phyloP scores from a whole-genome alignment of 331 rosid genomes.

The Erythrophleum ivorense region DNA sequence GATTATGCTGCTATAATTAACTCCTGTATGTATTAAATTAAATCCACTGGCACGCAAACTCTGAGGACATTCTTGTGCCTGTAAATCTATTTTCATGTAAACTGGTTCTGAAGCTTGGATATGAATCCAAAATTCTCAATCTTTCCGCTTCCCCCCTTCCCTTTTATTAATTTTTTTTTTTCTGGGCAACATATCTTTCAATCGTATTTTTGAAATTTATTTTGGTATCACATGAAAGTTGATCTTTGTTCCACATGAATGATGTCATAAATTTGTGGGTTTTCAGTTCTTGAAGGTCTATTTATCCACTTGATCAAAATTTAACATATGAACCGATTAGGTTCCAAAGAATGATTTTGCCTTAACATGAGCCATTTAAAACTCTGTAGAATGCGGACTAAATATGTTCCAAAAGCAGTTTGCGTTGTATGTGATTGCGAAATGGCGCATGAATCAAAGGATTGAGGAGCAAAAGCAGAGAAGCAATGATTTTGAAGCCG shows the following conservation, averaged over 20 bases:
- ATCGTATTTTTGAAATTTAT: neutral
- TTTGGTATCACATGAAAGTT: neutral
- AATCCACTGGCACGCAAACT: slow-evolving; percentile 46
- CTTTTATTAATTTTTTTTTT: neutral
- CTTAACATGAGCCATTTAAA: neutral
- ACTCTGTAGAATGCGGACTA: no score
- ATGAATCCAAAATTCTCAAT: slow-evolving; percentile 24
- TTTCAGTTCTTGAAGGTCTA: neutral
- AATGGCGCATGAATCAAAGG: neutral
- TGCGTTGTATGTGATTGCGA: neutral
- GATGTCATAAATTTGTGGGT: neutral
- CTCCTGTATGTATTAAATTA: slow-evolving; percentile 60
- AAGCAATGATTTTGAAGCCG: neutral
- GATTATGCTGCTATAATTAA: slow-evolving; percentile 48
- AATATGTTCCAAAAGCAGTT: neutral
- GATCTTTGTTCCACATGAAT: neutral
- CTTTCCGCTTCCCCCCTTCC: neutral
- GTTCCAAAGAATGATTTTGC: neutral
- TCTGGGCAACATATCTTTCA: neutral
- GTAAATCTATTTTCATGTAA: slow-evolving; percentile 53
- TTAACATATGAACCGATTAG: neutral
- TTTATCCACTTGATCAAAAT: neutral
- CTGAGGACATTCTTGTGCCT: slow-evolving; percentile 53
- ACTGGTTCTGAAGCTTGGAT: slow-evolving; percentile 41
- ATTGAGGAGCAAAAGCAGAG: neutral